Evolutionary conservation across 352 stramenopile species (phyloP), one percentile per base, ranked within the genome.

Genomic region (Albugo candida): DNA sequence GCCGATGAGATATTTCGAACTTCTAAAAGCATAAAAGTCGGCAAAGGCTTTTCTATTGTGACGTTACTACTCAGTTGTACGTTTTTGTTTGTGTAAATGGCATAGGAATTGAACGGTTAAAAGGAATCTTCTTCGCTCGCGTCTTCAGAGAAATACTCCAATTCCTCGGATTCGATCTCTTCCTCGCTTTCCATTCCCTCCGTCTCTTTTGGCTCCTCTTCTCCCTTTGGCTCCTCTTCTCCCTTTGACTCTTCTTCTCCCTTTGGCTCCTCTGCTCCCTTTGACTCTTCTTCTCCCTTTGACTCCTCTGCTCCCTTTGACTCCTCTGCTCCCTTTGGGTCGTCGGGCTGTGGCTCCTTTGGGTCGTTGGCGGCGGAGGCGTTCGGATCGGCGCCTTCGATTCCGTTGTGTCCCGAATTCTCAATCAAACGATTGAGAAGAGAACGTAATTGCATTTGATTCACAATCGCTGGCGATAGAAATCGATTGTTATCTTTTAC

Each of bases 71-170:
- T n/a, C n/a, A n/a, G n/a, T n/a, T n/a, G n/a, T n/a, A n/a, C n/a
- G n/a, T n/a, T n/a, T n/a, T n/a, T 85, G 13, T 85, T 85, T 43
- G 70, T 83, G 24, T 67, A 83, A 49, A 49, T 85, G 43, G 70
- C 83, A 47, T 61, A 69, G 49, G 67, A 75, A 42, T 53, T 52
- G 0, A 54, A 67, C 11, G 36, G 4, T 61, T 73, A 89, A 51
- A 89, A 89, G 4, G 72, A 85, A 48, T 87, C 77, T 41, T 87
- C 74, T 19, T 85, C 72, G 42, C 74, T 83, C 0, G 50, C 71
- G 43, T 89, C 70, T 47, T 85, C 74, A 31, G 76, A 85, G 52
- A 89, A 83, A 43, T 87, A 89, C 47, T 84, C 74, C 11, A 87
- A 59, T 31, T 89, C 77, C 52, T 85, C 76, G 0, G 70, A 83